Conservation (phyloP, 305 asterid species). For the Fraxinus floribunda region DNA sequence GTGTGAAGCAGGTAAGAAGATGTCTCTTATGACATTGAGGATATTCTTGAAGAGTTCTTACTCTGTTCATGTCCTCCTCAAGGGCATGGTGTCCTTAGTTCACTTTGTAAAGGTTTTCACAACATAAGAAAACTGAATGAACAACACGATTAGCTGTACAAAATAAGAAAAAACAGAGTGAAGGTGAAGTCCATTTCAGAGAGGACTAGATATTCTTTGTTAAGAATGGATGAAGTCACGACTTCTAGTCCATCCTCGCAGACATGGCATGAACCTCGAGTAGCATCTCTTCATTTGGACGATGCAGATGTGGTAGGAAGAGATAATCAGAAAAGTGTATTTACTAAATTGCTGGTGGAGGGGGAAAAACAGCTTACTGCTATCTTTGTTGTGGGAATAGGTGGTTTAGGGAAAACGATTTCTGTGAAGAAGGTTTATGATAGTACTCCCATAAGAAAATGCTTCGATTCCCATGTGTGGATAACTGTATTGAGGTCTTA, state of each 20-base stretch:
- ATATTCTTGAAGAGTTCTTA: neutral
- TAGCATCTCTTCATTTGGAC: neutral
- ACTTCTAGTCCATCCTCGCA: neutral
- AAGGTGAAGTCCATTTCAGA: neutral
- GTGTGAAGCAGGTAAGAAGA: neutral
- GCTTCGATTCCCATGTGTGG: neutral
- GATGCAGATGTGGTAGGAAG: neutral
- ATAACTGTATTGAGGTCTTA: neutral
- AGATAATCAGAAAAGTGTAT: neutral
- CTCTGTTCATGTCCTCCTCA: neutral
- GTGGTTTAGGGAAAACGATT: neutral
- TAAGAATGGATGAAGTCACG: neutral
- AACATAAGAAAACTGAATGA: neutral
- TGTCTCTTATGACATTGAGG: neutral
- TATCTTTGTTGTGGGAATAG: neutral
- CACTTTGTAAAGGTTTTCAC: neutral
- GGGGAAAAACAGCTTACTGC: neutral
- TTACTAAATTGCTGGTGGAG: neutral
- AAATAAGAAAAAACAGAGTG: neutral
- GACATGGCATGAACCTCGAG: neutral
- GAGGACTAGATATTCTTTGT: neutral
- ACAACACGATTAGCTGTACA: neutral
- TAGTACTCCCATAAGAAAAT: neutral
- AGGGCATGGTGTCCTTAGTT: neutral
- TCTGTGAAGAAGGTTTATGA: neutral